A percentile compares a stretch with the other conserved stretches of the same genome.
Conservation (phyloP, 202 grass and related monocot species). For the Setaria italica region DNA sequence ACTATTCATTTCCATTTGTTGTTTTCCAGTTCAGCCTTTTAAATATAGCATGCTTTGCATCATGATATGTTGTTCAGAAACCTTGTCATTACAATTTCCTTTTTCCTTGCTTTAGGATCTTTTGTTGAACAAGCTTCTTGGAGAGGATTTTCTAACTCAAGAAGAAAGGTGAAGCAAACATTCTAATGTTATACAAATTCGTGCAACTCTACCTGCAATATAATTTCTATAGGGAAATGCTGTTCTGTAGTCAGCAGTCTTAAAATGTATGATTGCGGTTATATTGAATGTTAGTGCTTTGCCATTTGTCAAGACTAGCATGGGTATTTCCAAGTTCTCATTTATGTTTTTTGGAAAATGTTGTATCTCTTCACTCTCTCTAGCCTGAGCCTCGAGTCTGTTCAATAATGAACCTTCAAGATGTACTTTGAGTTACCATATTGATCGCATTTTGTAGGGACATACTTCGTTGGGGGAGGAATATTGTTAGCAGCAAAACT, state of each 20-base stretch:
- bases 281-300: not conserved
- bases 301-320: constrained; percentile 5
- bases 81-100: not conserved
- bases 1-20: not conserved
- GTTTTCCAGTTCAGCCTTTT: not conserved
- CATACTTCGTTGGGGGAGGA: constrained; percentile 95
- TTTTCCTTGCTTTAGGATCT: constrained; percentile 71
- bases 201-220: not conserved
- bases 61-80: not conserved
- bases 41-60: not conserved
- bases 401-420: not conserved
- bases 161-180: constrained; percentile 84
- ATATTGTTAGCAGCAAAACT: constrained; percentile 93
- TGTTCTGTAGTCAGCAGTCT: constrained; percentile 14
- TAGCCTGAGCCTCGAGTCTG: not conserved
- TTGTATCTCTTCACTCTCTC: not conserved
- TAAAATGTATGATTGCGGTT: not conserved
- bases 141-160: constrained; percentile 82
- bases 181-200: constrained; percentile 8
- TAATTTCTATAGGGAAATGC: constrained; percentile 6
- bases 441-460: constrained; percentile 59
- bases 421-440: constrained; percentile 22
- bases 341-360: constrained; percentile 10
- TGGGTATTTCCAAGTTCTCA: not conserved
- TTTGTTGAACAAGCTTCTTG: constrained; percentile 88